phyloP scores from a whole-genome alignment of 257 asterid species.

The Fraxinus cuspidata region DNA sequence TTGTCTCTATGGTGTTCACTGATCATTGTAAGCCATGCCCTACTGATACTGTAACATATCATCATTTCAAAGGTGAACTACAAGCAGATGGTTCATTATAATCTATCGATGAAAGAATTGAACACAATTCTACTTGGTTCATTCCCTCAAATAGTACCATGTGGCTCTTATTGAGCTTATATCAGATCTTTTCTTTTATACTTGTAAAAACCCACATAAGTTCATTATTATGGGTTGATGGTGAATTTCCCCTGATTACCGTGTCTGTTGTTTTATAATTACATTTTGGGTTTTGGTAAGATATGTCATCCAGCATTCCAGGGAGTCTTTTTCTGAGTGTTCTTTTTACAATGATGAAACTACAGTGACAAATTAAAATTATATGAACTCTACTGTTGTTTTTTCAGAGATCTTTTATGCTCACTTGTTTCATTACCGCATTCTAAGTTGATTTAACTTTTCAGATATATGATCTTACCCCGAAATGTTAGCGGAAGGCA shows the following conservation, averaged over 20 bases:
- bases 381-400: not conserved
- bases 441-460: constrained; percentile 16
- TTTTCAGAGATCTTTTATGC: not conserved
- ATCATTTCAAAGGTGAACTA: not conserved
- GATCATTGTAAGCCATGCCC: no score
- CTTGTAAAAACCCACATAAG: not conserved
- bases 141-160: not conserved
- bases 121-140: constrained; percentile 3
- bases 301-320: constrained; percentile 1
- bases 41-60: not conserved
- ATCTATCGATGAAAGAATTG: constrained; percentile 4
- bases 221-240: not conserved
- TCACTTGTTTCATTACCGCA: not conserved
- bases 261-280: not conserved
- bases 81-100: constrained; percentile 10
- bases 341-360: constrained; percentile 14
- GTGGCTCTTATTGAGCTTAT: constrained; percentile 3
- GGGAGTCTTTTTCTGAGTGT: constrained; percentile 16
- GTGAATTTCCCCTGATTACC: not conserved
- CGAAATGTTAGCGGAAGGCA: constrained; percentile 37
- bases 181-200: constrained; percentile 3
- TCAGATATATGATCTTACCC: constrained; percentile 65
- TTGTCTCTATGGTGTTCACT: not conserved
- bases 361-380: not conserved
- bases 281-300: constrained; percentile 8